These are phyloP conservation scores for Pleodorina starrii DNA, from an alignment of 139 green algal species.

Conservation along the genomic window DNA sequence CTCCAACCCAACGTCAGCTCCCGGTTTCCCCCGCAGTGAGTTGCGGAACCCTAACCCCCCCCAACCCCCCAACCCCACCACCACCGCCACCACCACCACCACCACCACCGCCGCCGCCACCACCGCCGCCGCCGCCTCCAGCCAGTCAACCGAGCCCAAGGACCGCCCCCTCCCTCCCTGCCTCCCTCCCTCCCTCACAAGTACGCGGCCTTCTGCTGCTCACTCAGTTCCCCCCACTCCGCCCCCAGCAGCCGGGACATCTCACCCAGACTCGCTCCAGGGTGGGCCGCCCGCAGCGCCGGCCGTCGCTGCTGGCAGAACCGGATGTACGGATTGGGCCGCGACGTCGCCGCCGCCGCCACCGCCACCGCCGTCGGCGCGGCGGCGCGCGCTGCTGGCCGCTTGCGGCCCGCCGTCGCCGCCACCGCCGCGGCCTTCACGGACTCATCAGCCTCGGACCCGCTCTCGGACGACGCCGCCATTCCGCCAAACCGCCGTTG, in stretches of 20 bases:
- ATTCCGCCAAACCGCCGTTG: neutral
- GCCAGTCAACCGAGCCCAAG: no score
- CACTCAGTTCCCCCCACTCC: constrained; percentile 64
- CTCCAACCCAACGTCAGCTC: no score
- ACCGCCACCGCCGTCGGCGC: neutral
- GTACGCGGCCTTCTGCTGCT: constrained; percentile 68
- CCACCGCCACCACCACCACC: no score
- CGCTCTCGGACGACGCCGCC: no score
- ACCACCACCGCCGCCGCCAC: no score
- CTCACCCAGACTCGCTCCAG: constrained; percentile 38
- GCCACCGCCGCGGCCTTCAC: neutral
- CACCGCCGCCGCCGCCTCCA: no score
- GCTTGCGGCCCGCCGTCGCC: neutral
- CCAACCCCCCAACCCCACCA: no score
- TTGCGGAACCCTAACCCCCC: no score
- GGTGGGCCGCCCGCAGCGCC: neutral
- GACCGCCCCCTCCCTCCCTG: no score
- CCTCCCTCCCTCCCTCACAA: no score
- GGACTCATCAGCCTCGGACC: no score
- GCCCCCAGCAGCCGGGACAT: constrained; percentile 62
- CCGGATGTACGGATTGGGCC: constrained; percentile 2
- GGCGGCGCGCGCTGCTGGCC: neutral
- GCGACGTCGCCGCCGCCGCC: neutral
- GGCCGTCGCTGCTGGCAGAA: neutral
- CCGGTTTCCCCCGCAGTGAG: no score